Evolutionary conservation across 2,329 filamentous ascomycete genomes (phyloP).

Genomic region (Verticillium albo-atrum): DNA sequence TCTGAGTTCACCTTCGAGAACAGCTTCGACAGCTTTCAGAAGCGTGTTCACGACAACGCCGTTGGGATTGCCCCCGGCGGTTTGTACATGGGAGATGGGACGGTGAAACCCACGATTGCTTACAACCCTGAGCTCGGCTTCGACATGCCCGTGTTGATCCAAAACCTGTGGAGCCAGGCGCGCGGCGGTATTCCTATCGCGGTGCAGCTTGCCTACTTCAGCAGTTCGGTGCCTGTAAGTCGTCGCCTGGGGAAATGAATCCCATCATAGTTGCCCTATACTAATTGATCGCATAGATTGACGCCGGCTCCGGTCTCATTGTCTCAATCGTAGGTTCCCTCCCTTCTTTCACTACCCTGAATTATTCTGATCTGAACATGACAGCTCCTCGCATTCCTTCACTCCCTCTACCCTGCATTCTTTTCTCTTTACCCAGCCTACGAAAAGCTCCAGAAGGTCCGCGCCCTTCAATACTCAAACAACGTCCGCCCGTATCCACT

Average conservation of each 20-base stretch:
- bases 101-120: constrained; percentile 6
- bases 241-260: neutral
- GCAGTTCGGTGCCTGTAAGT: neutral
- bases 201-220: constrained; percentile 9
- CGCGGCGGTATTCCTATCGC: constrained; percentile 7
- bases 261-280: neutral
- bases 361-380: neutral
- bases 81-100: constrained; percentile 10
- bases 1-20: constrained; percentile 34
- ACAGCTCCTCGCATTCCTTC: constrained; percentile 20
- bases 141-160: neutral
- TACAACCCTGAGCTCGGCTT: neutral
- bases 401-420: constrained; percentile 59
- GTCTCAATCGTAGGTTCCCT: neutral
- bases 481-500: constrained; percentile 58
- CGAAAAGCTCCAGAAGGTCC: constrained; percentile 56
- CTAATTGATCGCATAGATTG: neutral
- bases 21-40: constrained; percentile 46
- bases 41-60: constrained; percentile 38
- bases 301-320: neutral
- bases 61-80: neutral
- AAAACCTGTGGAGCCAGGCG: constrained; percentile 9
- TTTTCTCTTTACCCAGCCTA: constrained; percentile 63
- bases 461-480: constrained; percentile 65
- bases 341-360: constrained; percentile 16